These are phyloP conservation scores for Irineochytrium annulatum DNA, from an alignment of 192 early-diverging fungal species.

Conservation along the genomic window DNA sequence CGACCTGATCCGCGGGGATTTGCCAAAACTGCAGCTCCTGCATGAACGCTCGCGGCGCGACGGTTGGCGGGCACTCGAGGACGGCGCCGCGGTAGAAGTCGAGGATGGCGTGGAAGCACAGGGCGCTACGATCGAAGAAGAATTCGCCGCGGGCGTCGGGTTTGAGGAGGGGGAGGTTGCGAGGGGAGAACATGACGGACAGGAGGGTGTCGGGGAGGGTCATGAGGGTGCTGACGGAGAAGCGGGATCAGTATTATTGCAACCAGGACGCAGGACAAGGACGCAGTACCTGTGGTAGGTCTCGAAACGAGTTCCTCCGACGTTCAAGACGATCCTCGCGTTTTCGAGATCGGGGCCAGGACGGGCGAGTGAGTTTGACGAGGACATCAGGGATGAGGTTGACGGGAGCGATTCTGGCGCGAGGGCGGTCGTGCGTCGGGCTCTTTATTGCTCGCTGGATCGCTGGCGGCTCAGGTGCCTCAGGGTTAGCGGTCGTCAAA, in stretches of 20 bases:
- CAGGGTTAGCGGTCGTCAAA: too few species aligned
- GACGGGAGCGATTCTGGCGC: too few species aligned
- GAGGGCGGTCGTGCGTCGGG: too few species aligned
- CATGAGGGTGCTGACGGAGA: background rate
- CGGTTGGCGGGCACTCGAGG: background rate
- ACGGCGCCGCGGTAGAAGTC: background rate
- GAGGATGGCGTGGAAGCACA: constrained; percentile 1
- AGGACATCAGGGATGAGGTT: too few species aligned
- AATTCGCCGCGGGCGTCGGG: background rate
- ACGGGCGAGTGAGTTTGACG: too few species aligned
- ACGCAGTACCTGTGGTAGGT: constrained; percentile 1
- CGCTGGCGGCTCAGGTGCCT: too few species aligned
- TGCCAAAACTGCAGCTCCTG: constrained; percentile 3
- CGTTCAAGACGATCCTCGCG: background rate
- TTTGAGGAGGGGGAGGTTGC: background rate
- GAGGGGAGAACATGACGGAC: background rate
- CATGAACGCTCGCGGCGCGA: background rate
- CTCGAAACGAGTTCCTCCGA: background rate
- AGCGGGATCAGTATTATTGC: background rate
- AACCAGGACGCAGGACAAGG: background rate
- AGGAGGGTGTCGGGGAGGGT: background rate
- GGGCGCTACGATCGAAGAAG: constrained; percentile 1
- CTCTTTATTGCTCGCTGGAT: too few species aligned
- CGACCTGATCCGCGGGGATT: background rate
- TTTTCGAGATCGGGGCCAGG: too few species aligned